Evolutionary conservation across 768 basidiomycete species (phyloP).

Genomic region (Trametes maxima): DNA sequence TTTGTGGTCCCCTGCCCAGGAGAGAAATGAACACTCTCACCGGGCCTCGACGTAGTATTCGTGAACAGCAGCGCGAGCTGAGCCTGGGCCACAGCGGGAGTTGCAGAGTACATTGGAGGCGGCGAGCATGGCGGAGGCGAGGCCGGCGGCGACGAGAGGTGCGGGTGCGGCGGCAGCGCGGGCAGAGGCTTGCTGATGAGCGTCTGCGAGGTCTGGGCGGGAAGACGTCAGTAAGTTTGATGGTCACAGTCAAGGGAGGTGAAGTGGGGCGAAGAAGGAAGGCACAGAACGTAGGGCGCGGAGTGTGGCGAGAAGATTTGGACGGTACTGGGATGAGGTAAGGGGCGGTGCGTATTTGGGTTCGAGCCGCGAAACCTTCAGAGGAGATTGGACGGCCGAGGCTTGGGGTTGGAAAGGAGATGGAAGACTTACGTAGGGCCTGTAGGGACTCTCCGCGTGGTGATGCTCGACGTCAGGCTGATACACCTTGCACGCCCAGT

Average conservation of each 20-base stretch:
- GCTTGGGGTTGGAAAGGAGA: neutral
- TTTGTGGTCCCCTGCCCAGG: neutral
- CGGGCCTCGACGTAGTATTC: neutral
- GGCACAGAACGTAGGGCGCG: neutral
- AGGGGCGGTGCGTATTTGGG: neutral
- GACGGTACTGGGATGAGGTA: neutral
- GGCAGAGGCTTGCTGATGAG: slow-evolving; percentile 9
- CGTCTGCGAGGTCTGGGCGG: neutral
- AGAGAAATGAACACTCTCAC: slow-evolving; percentile 16
- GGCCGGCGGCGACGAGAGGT: neutral
- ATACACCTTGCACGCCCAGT: slow-evolving; percentile 2
- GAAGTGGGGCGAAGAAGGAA: neutral
- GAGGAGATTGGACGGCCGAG: neutral
- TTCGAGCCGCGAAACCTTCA: neutral
- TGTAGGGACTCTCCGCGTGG: slow-evolving; percentile 8
- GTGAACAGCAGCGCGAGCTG: slow-evolving; percentile 19
- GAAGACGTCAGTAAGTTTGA: neutral
- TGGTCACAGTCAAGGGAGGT: neutral
- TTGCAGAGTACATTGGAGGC: slow-evolving; percentile 9
- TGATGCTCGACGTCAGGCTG: neutral
- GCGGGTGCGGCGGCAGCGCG: neutral
- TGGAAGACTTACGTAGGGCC: slow-evolving; percentile 7
- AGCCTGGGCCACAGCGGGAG: slow-evolving; percentile 10
- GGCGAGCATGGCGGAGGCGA: neutral
- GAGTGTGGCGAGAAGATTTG: neutral